Base-by-base conservation (phyloP, 495 filamentous ascomycete species). In the Parmelia sp. region DNA sequence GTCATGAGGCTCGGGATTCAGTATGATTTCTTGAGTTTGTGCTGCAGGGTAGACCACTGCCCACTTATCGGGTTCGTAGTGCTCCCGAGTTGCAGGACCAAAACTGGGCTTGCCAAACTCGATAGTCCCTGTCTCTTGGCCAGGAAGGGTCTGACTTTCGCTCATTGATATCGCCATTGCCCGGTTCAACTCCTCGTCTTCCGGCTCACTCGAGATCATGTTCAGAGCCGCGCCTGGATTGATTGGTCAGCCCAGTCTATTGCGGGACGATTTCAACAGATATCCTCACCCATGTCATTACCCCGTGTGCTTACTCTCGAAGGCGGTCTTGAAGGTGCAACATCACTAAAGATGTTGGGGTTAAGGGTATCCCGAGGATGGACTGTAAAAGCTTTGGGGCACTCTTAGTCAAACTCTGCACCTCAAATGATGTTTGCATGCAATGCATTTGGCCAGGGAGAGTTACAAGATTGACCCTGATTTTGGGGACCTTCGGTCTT, bases 61-160 rank as follows among this genome's bases (percentile, higher is more conserved):
- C 92, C 92, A 96, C 39, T 83, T 72, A 45, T 76, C 78, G n/a
- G 82, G 75, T 44, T 93, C 85, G 70, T 95, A 95, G 58, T 88
- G 74, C 21, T 81, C 78, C 25, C 84, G 81, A n/a, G 80, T 90
- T 3, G 91, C 90, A 35, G 88, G 88, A 8, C 85, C 84, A 74
- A 96, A 93, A 27, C 84, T 77, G 33, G 76, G 65, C 58, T 78
- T 74, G 31, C 69, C 72, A 12, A 73, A 66, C 66, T 61, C 69
- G 19, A 79, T 82, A 39, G 87, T 79, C 17, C 86, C 86, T 33
- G 74, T 82, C 72, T 88, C 85, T 71, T 88, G 85, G 62, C 75
- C 71, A 35, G 76, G 71, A 56, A 79, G 71, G 27, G 75, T 75
- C 37, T 79, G 75, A 45, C 74, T 74, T 53, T 82, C 73, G 19